phyloP scores from a whole-genome alignment of 1,284 basidiomycete genomes.

The Naganishia albida region DNA sequence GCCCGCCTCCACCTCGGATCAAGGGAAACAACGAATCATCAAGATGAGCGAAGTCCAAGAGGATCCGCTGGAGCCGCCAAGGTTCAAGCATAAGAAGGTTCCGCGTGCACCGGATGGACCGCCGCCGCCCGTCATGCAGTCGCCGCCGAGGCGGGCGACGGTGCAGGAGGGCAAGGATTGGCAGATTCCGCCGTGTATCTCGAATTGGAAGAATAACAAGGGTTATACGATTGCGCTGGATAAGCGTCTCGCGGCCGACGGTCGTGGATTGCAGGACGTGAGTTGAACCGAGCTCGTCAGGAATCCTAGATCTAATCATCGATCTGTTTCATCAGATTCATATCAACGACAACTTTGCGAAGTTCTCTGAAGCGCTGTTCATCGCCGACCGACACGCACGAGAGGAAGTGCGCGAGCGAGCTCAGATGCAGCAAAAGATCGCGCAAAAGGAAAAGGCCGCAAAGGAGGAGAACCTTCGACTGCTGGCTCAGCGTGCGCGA shows the following conservation, averaged over 20 bases:
- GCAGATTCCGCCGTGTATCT: slow-evolving; percentile 99
- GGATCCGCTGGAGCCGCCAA: slow-evolving; percentile 93
- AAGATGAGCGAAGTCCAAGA: slow-evolving; percentile 98
- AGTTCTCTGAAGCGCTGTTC: slow-evolving; percentile 94
- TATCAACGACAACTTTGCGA: slow-evolving; percentile 99
- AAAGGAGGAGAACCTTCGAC: slow-evolving; percentile 93
- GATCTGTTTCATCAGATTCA: slow-evolving; percentile 65
- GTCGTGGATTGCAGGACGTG: slow-evolving; percentile 94
- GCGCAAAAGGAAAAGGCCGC: slow-evolving; percentile 96
- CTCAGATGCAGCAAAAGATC: slow-evolving; percentile 96
- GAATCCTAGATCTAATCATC: neutral
- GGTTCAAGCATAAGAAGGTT: slow-evolving; percentile 98
- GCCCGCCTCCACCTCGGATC: slow-evolving; percentile 63
- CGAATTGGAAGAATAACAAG: slow-evolving; percentile 99
- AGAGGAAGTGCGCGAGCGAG: slow-evolving; percentile 93
- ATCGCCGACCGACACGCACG: slow-evolving; percentile 97
- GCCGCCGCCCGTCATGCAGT: slow-evolving; percentile 93
- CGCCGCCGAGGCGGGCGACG: slow-evolving; percentile 92
- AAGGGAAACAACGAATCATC: slow-evolving; percentile 86
- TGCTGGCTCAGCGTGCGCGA: slow-evolving; percentile 89
- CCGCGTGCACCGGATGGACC: slow-evolving; percentile 93
- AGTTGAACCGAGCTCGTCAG: slow-evolving; percentile 48
- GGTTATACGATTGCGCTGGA: slow-evolving; percentile 99
- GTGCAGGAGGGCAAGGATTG: slow-evolving; percentile 98
- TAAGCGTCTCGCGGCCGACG: slow-evolving; percentile 96